phyloP scores from a whole-genome alignment of 768 basidiomycete species.

The Lactifluus piperatus region DNA sequence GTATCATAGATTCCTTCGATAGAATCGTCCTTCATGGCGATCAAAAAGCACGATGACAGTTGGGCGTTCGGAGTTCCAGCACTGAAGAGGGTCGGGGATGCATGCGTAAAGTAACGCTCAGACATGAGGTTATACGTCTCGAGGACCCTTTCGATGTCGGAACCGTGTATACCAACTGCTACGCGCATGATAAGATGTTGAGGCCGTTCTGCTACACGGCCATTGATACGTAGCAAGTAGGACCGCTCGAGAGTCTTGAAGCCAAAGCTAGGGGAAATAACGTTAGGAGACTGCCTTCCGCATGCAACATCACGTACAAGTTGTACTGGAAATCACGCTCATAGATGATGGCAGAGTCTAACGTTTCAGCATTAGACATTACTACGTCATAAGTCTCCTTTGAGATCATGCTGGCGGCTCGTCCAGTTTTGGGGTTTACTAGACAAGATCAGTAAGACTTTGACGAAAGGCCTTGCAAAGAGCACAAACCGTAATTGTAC shows the following conservation, averaged over 20 bases:
- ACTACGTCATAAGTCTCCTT: slow-evolving; percentile 78
- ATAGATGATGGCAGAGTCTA: slow-evolving; percentile 96
- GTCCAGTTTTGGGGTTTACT: slow-evolving; percentile 95
- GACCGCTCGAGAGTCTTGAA: slow-evolving; percentile 99
- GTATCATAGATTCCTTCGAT: slow-evolving; percentile 99
- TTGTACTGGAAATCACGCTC: slow-evolving; percentile 98
- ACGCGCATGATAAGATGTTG: slow-evolving; percentile 99
- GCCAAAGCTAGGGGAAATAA: slow-evolving; percentile 62
- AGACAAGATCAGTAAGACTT: background rate
- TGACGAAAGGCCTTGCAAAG: background rate
- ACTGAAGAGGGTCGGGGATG: slow-evolving; percentile 96
- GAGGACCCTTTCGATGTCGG: slow-evolving; percentile 78
- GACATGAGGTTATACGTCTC: slow-evolving; percentile 97
- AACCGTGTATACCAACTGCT: slow-evolving; percentile 92
- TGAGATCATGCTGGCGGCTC: slow-evolving; percentile 84
- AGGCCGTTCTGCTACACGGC: slow-evolving; percentile 92
- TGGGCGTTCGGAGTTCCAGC: slow-evolving; percentile 96
- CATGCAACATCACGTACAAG: slow-evolving; percentile 46
- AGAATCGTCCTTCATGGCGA: slow-evolving; percentile 97
- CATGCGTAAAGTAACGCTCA: slow-evolving; percentile 97
- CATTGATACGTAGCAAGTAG: slow-evolving; percentile 90
- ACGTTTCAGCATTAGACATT: slow-evolving; percentile 64
- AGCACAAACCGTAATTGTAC: slow-evolving; percentile 66
- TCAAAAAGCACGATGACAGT: slow-evolving; percentile 92
- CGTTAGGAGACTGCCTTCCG: background rate